Evolutionary conservation across 2,329 filamentous ascomycete genomes (phyloP).

Genomic region (Colletotrichum siamense): DNA sequence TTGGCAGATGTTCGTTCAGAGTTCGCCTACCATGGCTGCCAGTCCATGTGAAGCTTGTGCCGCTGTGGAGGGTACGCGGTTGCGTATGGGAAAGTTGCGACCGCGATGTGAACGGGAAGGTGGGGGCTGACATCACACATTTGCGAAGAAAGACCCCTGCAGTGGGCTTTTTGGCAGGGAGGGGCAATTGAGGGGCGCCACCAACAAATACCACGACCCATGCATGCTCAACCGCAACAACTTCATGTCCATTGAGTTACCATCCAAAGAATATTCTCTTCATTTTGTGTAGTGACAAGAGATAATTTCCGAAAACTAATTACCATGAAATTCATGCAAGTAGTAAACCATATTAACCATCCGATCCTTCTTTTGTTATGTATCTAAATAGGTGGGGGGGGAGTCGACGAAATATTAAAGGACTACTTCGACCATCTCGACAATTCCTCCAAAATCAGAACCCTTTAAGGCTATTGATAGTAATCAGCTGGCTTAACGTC

Average conservation of each 20-base stretch:
- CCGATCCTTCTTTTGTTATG: background rate
- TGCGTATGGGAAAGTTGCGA: conserved; percentile 14
- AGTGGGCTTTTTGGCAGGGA: background rate
- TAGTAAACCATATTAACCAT: background rate
- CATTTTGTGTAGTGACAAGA: background rate
- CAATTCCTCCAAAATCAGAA: background rate
- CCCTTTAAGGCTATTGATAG: background rate
- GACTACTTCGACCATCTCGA: background rate
- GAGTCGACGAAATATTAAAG: background rate
- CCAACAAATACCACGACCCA: background rate
- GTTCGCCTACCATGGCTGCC: conserved; percentile 42
- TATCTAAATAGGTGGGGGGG: background rate
- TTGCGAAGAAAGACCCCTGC: conserved; percentile 8
- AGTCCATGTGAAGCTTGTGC: conserved; percentile 35
- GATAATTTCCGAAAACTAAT: background rate
- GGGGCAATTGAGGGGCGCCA: conserved; percentile 17
- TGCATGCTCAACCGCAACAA: background rate
- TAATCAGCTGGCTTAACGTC: background rate
- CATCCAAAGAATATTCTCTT: background rate
- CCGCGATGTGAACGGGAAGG: conserved; percentile 10
- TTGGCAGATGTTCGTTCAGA: background rate
- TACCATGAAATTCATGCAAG: background rate
- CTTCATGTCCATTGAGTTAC: background rate
- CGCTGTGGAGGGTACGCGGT: conserved; percentile 25
- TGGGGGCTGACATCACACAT: conserved; percentile 23